Percentiles rank a stretch among this genome's conserved stretches.
phyloP scores from a whole-genome alignment of 768 basidiomycete species.

The Boletus pseudopeckii region DNA sequence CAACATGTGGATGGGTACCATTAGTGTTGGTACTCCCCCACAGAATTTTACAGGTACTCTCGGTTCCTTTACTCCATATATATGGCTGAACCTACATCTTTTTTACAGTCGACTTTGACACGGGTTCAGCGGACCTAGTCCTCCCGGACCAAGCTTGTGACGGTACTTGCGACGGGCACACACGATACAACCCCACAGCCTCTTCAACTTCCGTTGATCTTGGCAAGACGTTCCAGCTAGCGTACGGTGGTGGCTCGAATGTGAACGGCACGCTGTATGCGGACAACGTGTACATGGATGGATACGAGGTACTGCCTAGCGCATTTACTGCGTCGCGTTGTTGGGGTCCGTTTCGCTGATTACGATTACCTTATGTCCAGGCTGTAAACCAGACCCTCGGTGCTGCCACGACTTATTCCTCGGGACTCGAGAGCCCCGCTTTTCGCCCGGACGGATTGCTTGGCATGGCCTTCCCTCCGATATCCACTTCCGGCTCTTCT shows the following conservation, averaged over 20 bases:
- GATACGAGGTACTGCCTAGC: conserved; percentile 29
- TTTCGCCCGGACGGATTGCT: conserved; percentile 41
- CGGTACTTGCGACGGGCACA: conserved; percentile 32
- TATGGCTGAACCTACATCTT: neutral
- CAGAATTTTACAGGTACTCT: conserved; percentile 38
- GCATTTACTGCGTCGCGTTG: conserved; percentile 4
- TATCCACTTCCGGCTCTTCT: conserved; percentile 34
- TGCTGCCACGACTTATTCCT: conserved; percentile 39
- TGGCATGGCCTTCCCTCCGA: conserved; percentile 40
- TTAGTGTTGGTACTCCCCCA: conserved; percentile 48
- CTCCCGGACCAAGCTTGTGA: conserved; percentile 32
- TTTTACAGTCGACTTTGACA: conserved; percentile 50
- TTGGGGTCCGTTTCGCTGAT: neutral
- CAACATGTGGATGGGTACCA: conserved; percentile 44
- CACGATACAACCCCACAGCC: conserved; percentile 24
- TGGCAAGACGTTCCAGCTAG: conserved; percentile 27
- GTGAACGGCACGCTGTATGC: conserved; percentile 39
- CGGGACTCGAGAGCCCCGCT: conserved; percentile 21
- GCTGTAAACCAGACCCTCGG: conserved; percentile 43
- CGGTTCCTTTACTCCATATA: neutral
- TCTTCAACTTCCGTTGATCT: conserved; percentile 33
- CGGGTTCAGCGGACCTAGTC: conserved; percentile 51
- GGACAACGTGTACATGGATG: conserved; percentile 43
- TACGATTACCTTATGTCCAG: conserved; percentile 7
- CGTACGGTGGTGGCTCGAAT: conserved; percentile 38